These are phyloP conservation scores for Corniculantispora saksenae DNA, from an alignment of 2,329 filamentous ascomycete genomes.

Conservation along the genomic window DNA sequence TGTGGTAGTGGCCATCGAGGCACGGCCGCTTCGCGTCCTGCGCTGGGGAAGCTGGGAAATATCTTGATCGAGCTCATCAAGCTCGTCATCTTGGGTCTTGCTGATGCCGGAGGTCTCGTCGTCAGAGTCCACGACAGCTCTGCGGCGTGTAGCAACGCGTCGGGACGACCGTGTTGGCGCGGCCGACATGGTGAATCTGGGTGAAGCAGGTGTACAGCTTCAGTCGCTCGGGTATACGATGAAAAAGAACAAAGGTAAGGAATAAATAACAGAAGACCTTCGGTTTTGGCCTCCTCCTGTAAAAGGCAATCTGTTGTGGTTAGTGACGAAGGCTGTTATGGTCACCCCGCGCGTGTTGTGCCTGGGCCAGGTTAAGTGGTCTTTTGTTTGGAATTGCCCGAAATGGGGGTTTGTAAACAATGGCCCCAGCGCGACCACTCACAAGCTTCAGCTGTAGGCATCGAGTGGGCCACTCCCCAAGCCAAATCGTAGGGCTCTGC, in stretches of 20 bases:
- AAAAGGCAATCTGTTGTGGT: conserved; percentile 5
- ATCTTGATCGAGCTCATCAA: conserved; percentile 73
- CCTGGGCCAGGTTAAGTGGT: not conserved
- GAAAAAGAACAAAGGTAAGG: not conserved
- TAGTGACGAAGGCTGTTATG: conserved; percentile 13
- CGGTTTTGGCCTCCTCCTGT: not conserved
- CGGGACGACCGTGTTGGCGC: conserved; percentile 44
- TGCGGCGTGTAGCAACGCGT: conserved; percentile 61
- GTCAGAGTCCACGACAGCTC: conserved; percentile 76
- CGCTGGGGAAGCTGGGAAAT: conserved; percentile 47
- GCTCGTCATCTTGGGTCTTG: conserved; percentile 54
- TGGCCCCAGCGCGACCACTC: conserved; percentile 17
- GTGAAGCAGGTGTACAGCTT: not conserved
- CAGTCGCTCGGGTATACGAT: not conserved
- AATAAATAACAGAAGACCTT: conserved; percentile 1
- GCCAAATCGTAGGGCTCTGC: not conserved
- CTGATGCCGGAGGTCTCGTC: conserved; percentile 69
- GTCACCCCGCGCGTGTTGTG: conserved; percentile 25
- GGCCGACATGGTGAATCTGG: conserved; percentile 32
- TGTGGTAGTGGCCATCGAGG: conserved; percentile 49
- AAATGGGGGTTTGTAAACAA: conserved; percentile 45
- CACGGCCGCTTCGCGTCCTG: conserved; percentile 38
- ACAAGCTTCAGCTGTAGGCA: not conserved
- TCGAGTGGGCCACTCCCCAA: conserved; percentile 1
- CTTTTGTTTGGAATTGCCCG: conserved; percentile 42